These are phyloP conservation scores for Xylariales sp. DNA, from an alignment of 2,329 filamentous ascomycete genomes.

Conservation along the genomic window DNA sequence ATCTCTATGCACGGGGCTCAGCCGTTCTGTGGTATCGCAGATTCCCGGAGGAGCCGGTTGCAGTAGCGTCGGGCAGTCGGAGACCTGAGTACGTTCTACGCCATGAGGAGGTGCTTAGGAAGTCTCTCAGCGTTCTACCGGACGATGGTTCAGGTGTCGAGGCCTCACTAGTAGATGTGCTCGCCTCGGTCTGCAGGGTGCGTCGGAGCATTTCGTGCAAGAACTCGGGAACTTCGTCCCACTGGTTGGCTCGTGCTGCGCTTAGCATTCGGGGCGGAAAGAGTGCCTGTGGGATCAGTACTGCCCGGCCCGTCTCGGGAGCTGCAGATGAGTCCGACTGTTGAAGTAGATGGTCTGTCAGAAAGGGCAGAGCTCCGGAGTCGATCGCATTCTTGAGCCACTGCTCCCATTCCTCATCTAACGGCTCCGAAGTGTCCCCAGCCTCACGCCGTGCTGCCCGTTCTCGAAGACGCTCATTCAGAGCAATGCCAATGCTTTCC, in stretches of 20 bases:
- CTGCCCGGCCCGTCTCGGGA: no score
- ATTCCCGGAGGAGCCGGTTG: slow-evolving; percentile 12
- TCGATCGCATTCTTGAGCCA: slow-evolving; percentile 70
- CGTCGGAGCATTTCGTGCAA: slow-evolving; percentile 49
- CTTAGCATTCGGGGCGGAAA: slow-evolving; percentile 49
- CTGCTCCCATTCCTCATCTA: slow-evolving; percentile 72
- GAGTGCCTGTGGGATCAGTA: slow-evolving; percentile 28
- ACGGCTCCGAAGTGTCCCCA: slow-evolving; percentile 51
- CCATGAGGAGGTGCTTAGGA: slow-evolving; percentile 12
- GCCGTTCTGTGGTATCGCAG: slow-evolving; percentile 24
- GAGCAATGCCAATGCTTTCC: slow-evolving; percentile 55
- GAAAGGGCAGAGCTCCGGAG: slow-evolving; percentile 48
- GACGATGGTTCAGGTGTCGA: slow-evolving; percentile 10
- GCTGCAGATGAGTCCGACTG: slow-evolving; percentile 20
- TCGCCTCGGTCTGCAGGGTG: slow-evolving; percentile 35
- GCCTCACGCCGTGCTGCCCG: slow-evolving; percentile 60
- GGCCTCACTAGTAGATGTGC: slow-evolving; percentile 7
- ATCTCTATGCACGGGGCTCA: slow-evolving; percentile 26
- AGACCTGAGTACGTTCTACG: slow-evolving; percentile 25
- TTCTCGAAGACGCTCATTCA: slow-evolving; percentile 62
- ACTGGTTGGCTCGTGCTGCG: slow-evolving; percentile 51
- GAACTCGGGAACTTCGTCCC: slow-evolving; percentile 53
- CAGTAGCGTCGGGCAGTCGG: slow-evolving; percentile 33
- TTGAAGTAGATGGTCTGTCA: slow-evolving; percentile 37
- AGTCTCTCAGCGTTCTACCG: slow-evolving; percentile 6